These are phyloP conservation scores for Exophiala viscosa DNA, from an alignment of 2,329 filamentous ascomycete genomes.

Conservation along the genomic window DNA sequence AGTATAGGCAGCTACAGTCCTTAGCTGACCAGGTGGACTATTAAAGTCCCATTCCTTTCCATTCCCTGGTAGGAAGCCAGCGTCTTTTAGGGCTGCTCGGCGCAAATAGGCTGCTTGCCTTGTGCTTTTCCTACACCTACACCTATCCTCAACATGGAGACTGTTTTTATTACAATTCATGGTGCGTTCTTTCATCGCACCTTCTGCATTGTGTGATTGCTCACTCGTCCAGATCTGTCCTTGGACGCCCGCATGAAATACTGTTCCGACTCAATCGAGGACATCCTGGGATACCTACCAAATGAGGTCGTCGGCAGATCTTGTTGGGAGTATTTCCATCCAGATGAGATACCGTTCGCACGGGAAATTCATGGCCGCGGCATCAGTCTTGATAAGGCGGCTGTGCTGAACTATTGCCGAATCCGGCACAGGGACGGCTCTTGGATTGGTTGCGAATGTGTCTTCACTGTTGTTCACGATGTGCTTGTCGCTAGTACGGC, in stretches of 20 bases:
- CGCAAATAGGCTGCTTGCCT: slow-evolving; percentile 15
- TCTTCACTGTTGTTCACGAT: slow-evolving; percentile 85
- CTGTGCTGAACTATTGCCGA: slow-evolving; percentile 74
- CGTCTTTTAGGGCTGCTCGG: slow-evolving; percentile 29
- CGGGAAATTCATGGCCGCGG: slow-evolving; percentile 68
- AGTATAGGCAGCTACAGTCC: background rate
- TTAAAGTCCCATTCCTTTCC: slow-evolving; percentile 5
- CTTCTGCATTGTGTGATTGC: slow-evolving; percentile 19
- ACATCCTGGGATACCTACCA: slow-evolving; percentile 76
- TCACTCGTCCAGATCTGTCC: slow-evolving; percentile 58
- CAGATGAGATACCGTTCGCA: slow-evolving; percentile 73
- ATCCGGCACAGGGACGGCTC: slow-evolving; percentile 64
- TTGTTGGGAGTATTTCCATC: slow-evolving; percentile 82
- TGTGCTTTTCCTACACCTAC: slow-evolving; percentile 7
- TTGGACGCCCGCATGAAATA: slow-evolving; percentile 76
- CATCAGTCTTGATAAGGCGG: slow-evolving; percentile 75
- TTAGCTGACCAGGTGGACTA: slow-evolving; percentile 1
- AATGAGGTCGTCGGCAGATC: slow-evolving; percentile 72
- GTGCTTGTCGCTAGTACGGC: slow-evolving; percentile 81
- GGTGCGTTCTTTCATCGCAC: slow-evolving; percentile 52
- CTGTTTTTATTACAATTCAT: slow-evolving; percentile 88
- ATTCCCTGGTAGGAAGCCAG: slow-evolving; percentile 17
- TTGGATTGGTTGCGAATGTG: slow-evolving; percentile 80
- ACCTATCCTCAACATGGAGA: slow-evolving; percentile 57
- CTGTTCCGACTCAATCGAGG: slow-evolving; percentile 75